These are phyloP conservation scores for Leucaena leucocephala DNA, from an alignment of 306 rosid genomes.

Conservation along the genomic window DNA sequence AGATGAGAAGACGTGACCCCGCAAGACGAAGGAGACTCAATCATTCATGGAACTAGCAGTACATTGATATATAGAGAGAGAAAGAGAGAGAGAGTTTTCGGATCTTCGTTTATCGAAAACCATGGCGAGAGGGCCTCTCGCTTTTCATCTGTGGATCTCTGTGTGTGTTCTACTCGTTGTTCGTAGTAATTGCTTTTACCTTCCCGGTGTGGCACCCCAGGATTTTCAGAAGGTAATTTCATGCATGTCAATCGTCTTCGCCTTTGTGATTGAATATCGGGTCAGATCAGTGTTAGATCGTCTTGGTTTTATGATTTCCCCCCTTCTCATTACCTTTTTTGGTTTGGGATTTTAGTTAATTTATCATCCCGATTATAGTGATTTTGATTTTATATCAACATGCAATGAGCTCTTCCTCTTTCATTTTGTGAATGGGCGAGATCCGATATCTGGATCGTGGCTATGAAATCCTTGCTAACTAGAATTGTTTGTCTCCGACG, in stretches of 20 bases:
- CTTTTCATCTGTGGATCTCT: slow-evolving; percentile 62
- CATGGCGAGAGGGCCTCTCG: slow-evolving; percentile 76
- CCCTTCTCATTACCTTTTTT: neutral
- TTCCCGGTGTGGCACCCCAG: slow-evolving; percentile 84
- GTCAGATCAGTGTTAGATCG: slow-evolving; percentile 32
- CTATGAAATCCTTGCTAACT: neutral
- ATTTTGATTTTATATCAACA: neutral
- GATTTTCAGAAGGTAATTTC: slow-evolving; percentile 60
- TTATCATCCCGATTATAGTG: neutral
- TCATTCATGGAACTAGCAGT: slow-evolving; percentile 6
- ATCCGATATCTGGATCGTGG: slow-evolving; percentile 26
- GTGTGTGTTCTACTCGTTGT: slow-evolving; percentile 48
- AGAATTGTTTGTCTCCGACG: neutral
- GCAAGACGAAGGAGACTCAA: slow-evolving; percentile 1
- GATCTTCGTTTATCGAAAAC: slow-evolving; percentile 40
- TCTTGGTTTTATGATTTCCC: neutral
- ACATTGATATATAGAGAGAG: neutral
- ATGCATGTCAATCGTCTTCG: slow-evolving; percentile 18
- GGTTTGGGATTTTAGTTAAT: neutral
- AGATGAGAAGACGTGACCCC: slow-evolving; percentile 6
- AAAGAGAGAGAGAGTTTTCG: slow-evolving; percentile 22
- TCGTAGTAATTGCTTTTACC: slow-evolving; percentile 63
- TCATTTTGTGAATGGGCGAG: neutral
- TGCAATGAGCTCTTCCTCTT: neutral
- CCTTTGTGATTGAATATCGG: slow-evolving; percentile 22